Evolutionary conservation across 2,329 filamentous ascomycete species (phyloP).

Genomic region (Colletotrichum sp.): DNA sequence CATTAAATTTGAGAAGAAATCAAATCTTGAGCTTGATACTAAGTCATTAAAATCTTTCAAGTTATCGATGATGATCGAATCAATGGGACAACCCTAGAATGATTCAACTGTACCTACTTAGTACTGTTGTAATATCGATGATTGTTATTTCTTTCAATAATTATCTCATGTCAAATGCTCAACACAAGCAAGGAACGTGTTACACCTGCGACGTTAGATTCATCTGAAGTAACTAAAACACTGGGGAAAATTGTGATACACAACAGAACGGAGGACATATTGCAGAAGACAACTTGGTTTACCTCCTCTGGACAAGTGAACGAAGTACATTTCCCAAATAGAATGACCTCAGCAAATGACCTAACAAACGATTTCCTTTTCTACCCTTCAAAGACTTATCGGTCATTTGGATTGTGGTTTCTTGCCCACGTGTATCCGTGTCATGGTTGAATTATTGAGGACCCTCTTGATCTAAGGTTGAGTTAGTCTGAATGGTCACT

Average conservation of each 20-base stretch:
- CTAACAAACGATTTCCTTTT: not conserved
- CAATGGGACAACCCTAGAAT: not conserved
- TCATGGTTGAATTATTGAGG: not conserved
- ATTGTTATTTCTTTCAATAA: accelerated
- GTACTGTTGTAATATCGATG: not conserved
- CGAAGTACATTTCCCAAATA: not conserved
- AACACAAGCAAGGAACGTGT: not conserved
- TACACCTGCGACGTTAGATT: accelerated
- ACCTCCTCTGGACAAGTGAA: not conserved
- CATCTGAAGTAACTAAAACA: not conserved
- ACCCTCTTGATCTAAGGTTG: accelerated
- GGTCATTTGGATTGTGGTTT: not conserved
- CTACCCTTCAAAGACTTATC: not conserved
- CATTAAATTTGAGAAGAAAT: not conserved
- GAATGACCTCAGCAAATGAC: not conserved
- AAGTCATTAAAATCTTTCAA: not conserved
- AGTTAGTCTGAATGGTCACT: not conserved
- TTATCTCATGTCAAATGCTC: not conserved
- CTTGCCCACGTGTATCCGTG: not conserved
- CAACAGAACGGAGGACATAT: not conserved
- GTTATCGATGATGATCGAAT: not conserved
- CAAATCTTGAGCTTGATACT: not conserved
- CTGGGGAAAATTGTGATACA: not conserved
- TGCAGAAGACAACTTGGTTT: not conserved
- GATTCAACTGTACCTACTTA: not conserved